A percentile compares a stretch with the other conserved stretches of the same genome.
Evolutionary conservation across 169 alveolate species (phyloP).

Genomic region (Eimeria brunetti): DNA sequence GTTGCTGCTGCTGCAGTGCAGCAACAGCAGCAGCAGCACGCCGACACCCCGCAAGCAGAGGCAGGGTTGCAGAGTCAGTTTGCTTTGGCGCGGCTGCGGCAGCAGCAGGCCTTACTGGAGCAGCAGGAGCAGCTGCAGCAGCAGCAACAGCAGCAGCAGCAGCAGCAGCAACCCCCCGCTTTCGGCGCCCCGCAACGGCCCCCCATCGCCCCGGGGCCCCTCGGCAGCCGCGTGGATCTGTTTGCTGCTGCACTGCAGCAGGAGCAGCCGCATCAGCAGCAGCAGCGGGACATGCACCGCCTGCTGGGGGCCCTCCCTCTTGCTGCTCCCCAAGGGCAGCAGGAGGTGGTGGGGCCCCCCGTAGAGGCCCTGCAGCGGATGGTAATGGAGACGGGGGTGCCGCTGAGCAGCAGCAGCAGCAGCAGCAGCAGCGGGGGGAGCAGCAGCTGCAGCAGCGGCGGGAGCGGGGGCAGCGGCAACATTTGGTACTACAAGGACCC

Average conservation of each 20-base stretch:
- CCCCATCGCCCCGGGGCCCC: conserved; percentile 44
- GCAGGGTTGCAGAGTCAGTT: conserved; percentile 1
- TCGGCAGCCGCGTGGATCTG: conserved; percentile 29
- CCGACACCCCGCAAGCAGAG: conserved; percentile 38
- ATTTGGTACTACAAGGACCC: conserved; percentile 57
- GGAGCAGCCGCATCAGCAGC: conserved; percentile 57
- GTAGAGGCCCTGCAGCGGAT: not conserved
- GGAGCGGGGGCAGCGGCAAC: conserved; percentile 39
- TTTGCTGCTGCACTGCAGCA: conserved; percentile 47
- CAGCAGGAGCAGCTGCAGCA: conserved; percentile 1
- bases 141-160: conserved; percentile 63
- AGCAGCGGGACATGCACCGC: conserved; percentile 12
- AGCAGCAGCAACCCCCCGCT: conserved; percentile 20
- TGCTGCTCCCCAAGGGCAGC: conserved; percentile 36
- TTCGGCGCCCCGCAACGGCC: conserved; percentile 26
- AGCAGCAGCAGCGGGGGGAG: not conserved
- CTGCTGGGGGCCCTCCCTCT: conserved; percentile 34
- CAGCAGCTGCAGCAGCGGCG: no score
- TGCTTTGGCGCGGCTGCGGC: conserved; percentile 33
- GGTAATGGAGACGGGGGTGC: not conserved
- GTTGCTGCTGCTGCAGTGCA: conserved; percentile 23
- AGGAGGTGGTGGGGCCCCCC: conserved; percentile 17
- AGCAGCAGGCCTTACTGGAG: conserved; percentile 58
- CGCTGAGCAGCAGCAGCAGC: conserved; percentile 39
- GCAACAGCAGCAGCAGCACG: conserved; percentile 33